Evolutionary conservation across 1,139 yeast species (phyloP), one percentile per base, ranked within the genome.

Genomic region (Scheffersomyces insectosa): DNA sequence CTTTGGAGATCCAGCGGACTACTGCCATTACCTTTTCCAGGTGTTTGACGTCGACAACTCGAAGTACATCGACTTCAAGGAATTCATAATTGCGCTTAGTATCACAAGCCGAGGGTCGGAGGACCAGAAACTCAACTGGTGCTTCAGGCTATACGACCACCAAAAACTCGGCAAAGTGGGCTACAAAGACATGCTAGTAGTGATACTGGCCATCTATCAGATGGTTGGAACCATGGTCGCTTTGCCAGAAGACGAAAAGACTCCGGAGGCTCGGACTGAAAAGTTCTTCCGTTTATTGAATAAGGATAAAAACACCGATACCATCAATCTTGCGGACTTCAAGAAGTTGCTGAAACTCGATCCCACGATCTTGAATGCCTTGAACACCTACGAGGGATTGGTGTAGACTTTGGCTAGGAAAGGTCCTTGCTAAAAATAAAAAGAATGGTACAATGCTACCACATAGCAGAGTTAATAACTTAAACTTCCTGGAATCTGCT

Each of bases 211-310:
- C 25, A 88, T 93, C 32, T 93, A 93, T 64, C 88, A 88, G 65
- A 90, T 95, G 98, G 86, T 93, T 45, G 99, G 99, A 0, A 79
- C 91, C 2, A 91, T 91, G 96, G 96, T 91, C 48, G 83, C 85
- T 49, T 73, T 91, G 42, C 90, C 91, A 6, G 93, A 83, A n/a
- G 97, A 90, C 59, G 98, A 91, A 57, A 80, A 82, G 40, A 90
- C 98, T 0, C 99, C 99, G 0, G 97, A 91, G 55, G 72, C 82
- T 54, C 77, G 98, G 47, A 90, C 90, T 3, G 79, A 82, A 44
- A 90, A 90, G 72, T 83, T 93, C 45, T 93, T 95, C 68, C 71
- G 65, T 34, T 66, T 81, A 45, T 77, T 89, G 77, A 88, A 83
- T 49, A 87, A 88, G 60, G 81, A 86, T 57, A 71, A 77, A 45